These are phyloP conservation scores for Dendrobium catenatum DNA, from an alignment of 106 monocot genomes.

Conservation along the genomic window DNA sequence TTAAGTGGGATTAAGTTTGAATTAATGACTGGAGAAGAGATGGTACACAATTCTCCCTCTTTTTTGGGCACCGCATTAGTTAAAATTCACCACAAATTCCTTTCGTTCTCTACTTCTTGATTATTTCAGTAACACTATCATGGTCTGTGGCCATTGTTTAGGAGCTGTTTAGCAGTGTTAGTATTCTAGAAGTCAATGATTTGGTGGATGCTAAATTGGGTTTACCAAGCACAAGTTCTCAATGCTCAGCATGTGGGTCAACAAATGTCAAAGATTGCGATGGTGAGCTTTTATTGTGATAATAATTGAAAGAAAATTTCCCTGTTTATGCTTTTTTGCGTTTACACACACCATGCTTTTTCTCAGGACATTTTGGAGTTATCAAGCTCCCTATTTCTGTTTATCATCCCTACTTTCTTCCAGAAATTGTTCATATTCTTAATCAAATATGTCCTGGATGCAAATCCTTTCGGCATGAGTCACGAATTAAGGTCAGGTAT, in stretches of 20 bases:
- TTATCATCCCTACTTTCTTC: conserved; percentile 66
- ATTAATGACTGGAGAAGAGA: conserved; percentile 9
- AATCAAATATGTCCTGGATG: conserved; percentile 87
- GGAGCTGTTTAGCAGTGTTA: conserved; percentile 39
- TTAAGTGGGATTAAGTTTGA: conserved; percentile 12
- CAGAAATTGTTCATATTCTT: conserved; percentile 65
- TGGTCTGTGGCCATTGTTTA: conserved; percentile 6
- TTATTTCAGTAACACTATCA: neutral
- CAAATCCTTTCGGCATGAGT: conserved; percentile 32
- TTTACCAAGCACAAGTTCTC: conserved; percentile 48
- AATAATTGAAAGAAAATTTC: neutral
- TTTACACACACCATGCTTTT: conserved; percentile 4
- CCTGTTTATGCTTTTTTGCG: neutral
- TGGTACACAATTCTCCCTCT: neutral
- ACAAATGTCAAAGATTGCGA: conserved; percentile 45
- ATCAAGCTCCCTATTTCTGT: conserved; percentile 52
- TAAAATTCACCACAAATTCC: neutral
- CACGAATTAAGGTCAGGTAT: conserved; percentile 22
- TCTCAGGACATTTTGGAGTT: conserved; percentile 68
- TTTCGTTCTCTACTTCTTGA: neutral
- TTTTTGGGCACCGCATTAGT: neutral
- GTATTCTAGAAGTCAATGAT: conserved; percentile 38
- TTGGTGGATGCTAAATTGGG: conserved; percentile 64
- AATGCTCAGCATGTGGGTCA: conserved; percentile 65
- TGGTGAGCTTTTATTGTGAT: conserved; percentile 31